phyloP scores from a whole-genome alignment of 2,329 filamentous ascomycete species.

The Stachybotrys chlorohalonatus region DNA sequence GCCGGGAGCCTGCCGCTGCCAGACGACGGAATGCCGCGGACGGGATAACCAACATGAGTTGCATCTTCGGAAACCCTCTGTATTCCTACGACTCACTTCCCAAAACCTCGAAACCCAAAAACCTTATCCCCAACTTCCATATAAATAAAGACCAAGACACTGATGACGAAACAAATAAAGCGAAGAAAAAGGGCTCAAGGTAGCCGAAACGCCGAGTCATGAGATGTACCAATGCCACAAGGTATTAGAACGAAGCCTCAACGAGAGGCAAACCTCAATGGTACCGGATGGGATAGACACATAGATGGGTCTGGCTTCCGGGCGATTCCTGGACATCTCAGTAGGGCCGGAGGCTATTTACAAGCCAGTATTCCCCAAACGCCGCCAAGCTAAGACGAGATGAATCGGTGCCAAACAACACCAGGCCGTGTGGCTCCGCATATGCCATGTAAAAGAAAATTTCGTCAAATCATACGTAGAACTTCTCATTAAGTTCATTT shows the following conservation, averaged over 20 bases:
- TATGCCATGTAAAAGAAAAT: neutral
- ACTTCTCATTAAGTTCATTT: constrained; percentile 3
- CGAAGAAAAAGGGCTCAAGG: neutral
- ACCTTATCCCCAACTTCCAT: neutral
- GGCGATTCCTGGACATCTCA: no score
- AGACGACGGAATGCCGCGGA: no score
- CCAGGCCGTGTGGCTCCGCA: neutral
- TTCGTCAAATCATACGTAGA: constrained; percentile 7
- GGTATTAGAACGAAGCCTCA: neutral
- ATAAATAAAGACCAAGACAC: neutral
- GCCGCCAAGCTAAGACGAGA: neutral
- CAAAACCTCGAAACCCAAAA: neutral
- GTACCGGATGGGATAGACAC: no score
- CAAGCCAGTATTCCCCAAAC: neutral
- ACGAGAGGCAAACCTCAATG: no score
- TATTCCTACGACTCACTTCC: neutral
- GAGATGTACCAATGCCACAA: neutral
- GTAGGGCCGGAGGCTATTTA: neutral
- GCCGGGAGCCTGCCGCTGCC: neutral
- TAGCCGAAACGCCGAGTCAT: neutral
- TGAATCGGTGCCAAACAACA: neutral
- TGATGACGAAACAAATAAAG: neutral
- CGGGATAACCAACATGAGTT: neutral
- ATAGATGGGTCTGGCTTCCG: no score
- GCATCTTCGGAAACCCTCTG: neutral